These are phyloP conservation scores for Phlebopus sp. DNA, from an alignment of 1,284 basidiomycete species.

Conservation along the genomic window DNA sequence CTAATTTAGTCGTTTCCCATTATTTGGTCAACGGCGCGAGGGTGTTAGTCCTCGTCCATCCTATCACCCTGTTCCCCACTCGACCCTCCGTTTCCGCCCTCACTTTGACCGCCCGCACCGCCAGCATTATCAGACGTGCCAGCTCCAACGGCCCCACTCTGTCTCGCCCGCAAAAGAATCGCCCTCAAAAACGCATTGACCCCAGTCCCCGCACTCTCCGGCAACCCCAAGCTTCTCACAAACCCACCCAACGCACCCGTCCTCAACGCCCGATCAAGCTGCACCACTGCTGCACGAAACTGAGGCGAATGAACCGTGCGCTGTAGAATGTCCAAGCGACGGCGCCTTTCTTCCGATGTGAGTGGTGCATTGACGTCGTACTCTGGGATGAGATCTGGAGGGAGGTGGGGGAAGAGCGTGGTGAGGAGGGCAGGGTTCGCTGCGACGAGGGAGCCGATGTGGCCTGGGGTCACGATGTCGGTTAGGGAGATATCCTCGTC, in stretches of 20 bases:
- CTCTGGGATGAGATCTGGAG: slow-evolving; percentile 33
- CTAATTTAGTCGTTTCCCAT: neutral
- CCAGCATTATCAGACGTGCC: too few relatives aligned
- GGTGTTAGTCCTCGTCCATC: slow-evolving; percentile 32
- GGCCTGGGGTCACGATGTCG: slow-evolving; percentile 72
- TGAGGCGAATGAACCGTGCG: slow-evolving; percentile 55
- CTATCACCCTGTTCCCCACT: slow-evolving; percentile 16
- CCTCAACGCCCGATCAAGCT: slow-evolving; percentile 72
- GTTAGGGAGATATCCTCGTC: slow-evolving; percentile 57
- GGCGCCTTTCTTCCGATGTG: slow-evolving; percentile 24
- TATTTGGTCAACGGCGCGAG: too few relatives aligned
- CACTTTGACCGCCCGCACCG: too few relatives aligned
- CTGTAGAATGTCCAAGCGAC: slow-evolving; percentile 57
- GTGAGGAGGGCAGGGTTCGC: slow-evolving; percentile 63
- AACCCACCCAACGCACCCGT: slow-evolving; percentile 71
- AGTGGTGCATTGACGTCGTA: slow-evolving; percentile 7
- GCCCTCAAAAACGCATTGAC: slow-evolving; percentile 71
- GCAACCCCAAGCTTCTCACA: slow-evolving; percentile 71
- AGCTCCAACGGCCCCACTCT: slow-evolving; percentile 27
- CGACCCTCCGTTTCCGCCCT: too few relatives aligned
- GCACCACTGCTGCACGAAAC: slow-evolving; percentile 60
- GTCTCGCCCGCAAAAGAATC: slow-evolving; percentile 69
- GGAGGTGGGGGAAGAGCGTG: slow-evolving; percentile 73
- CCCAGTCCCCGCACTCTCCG: slow-evolving; percentile 73
- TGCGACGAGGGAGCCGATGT: slow-evolving; percentile 64